Evolutionary conservation across 164 flowering plant species (phyloP), one percentile per base, ranked within the genome.

Genomic region (Vitis cinerea): DNA sequence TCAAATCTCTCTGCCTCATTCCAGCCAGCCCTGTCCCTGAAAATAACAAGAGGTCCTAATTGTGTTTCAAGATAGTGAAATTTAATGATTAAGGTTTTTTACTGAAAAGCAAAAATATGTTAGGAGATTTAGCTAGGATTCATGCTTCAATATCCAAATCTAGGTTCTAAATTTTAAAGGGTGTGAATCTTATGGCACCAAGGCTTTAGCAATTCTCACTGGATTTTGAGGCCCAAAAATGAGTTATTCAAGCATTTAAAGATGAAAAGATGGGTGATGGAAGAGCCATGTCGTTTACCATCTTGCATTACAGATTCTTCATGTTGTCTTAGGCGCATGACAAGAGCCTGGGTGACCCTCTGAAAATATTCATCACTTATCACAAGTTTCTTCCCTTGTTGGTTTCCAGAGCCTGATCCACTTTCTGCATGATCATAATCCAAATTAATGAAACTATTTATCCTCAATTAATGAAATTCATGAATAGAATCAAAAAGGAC

Each of bases 1-100:
- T 95, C 76, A 95, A 80, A 71, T 95, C 99, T 58, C 79, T 80
- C 79, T 95, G 99, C 78, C 90, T 87, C 94, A 93, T 91, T 64
- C 99, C 99, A 73, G 90, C 89, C 74, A 95, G 75, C 12, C 88
- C 97, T 49, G 78, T 77, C 69, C 93, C 99, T 90, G 81, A 47
- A 84, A 67, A 65, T 55, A 53, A 17, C 8, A 10, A 14, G 29
- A 13, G 63, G 13, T 6, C 47, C 50, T 50, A 59, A 29, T 50
- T 23, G 15, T 56, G 12, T 57, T 64, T 55, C 30, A 54, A 30
- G 52, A 68, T 2, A 8, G 47, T 27, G 44, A 50, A 3, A 50
- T 51, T 30, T 11, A 31, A 23, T 56, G 31, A 15, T 47, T 17
- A 10, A 3, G 44, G 44, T 37, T 37, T 4, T 17, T 37, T 37